These are phyloP conservation scores for Malus domestica DNA, from an alignment of 306 rosid genomes.

Conservation along the genomic window DNA sequence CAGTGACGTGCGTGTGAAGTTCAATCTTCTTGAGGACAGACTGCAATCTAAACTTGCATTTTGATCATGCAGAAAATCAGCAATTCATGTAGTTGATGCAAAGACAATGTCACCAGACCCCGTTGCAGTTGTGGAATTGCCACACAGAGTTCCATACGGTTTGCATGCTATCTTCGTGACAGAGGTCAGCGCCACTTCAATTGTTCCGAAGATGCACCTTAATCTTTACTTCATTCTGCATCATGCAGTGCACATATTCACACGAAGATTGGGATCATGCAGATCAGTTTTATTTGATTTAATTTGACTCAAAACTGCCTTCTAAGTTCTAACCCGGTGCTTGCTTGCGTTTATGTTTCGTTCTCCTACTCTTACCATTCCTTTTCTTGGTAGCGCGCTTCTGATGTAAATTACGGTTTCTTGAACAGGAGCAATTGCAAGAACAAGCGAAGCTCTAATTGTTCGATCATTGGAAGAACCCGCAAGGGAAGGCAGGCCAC, in stretches of 20 bases:
- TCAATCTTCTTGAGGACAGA: neutral
- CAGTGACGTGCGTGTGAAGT: neutral
- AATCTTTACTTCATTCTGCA: neutral
- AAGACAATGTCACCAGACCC: conserved; percentile 87
- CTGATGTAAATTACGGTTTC: conserved; percentile 9
- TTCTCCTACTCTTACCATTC: neutral
- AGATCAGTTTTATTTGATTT: neutral
- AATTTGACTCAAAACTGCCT: neutral
- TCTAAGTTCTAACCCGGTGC: neutral
- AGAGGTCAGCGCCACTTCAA: conserved; percentile 53
- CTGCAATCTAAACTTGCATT: conserved; percentile 10
- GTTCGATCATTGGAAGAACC: neutral
- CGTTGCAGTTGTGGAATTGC: conserved; percentile 79
- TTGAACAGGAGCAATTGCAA: conserved; percentile 63
- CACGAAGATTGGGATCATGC: neutral
- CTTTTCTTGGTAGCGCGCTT: neutral
- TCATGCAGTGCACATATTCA: neutral
- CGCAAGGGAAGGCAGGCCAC: neutral
- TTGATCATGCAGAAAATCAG: conserved; percentile 54
- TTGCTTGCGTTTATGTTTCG: neutral
- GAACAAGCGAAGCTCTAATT: conserved; percentile 49
- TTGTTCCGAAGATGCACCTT: neutral
- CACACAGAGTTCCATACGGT: conserved; percentile 81
- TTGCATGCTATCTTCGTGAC: conserved; percentile 89
- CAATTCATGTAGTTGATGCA: conserved; percentile 65